Conservation (phyloP, 2,329 filamentous ascomycete species). For the Aspergillus sp. region DNA sequence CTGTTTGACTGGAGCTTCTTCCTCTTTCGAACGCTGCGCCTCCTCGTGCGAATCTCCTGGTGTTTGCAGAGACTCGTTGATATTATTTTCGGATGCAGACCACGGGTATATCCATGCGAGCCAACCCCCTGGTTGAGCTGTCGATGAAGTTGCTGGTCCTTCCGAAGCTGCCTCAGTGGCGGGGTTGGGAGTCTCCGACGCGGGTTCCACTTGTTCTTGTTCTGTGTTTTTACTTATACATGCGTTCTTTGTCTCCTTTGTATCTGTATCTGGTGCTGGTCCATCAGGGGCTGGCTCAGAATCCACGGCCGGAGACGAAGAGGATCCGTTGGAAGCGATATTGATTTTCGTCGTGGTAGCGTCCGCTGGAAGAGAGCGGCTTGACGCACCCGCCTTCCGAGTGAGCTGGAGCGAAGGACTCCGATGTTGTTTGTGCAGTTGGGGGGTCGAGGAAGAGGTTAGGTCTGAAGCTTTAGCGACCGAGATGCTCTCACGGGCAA, state of each 20-base stretch:
- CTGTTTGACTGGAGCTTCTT: neutral
- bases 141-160: neutral
- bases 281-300: constrained; percentile 14
- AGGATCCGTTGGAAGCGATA: constrained; percentile 41
- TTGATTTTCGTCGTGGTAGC: constrained; percentile 46
- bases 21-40: neutral
- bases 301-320: constrained; percentile 27
- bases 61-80: neutral
- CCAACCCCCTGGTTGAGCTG: constrained; percentile 30
- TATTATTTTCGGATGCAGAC: constrained; percentile 10
- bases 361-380: constrained; percentile 44
- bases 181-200: constrained; percentile 11
- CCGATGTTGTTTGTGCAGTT: constrained; percentile 25
- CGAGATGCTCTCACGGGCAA: constrained; percentile 49
- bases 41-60: neutral
- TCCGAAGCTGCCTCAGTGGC: constrained; percentile 7
- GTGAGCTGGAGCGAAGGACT: constrained; percentile 43
- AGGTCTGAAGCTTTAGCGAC: constrained; percentile 39
- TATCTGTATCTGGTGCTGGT: constrained; percentile 9
- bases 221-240: constrained; percentile 15
- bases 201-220: constrained; percentile 16
- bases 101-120: constrained; percentile 37
- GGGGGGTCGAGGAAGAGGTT: constrained; percentile 29
- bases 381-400: constrained; percentile 38
- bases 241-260: constrained; percentile 19